Percentiles rank a stretch among this genome's conserved stretches.
Conservation (phyloP, 345 rosid genomes). For the Eucalyptus sp. region DNA sequence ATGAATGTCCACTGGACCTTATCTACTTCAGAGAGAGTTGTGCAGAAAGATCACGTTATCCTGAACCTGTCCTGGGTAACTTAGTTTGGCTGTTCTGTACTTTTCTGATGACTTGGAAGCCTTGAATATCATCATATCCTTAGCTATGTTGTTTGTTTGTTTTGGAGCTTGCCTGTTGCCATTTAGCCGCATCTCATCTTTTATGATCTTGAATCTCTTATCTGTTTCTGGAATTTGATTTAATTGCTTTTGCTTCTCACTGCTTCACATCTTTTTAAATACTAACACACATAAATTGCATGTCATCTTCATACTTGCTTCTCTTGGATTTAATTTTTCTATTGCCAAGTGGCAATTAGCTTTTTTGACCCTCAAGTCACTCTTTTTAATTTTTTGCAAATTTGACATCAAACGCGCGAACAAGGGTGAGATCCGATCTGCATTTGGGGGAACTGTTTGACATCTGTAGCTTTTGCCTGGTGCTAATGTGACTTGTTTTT, state of each 20-base stretch:
- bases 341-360: not conserved
- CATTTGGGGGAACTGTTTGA: not conserved
- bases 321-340: not conserved
- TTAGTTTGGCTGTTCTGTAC: not conserved
- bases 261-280: not conserved
- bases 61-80: not conserved
- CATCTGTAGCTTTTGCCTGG: not conserved
- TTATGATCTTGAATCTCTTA: not conserved
- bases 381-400: not conserved
- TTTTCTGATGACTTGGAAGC: not conserved
- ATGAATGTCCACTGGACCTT: not conserved
- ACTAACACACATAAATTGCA: not conserved
- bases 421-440: not conserved
- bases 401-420: not conserved
- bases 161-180: not conserved
- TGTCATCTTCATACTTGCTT: not conserved
- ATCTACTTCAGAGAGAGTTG: not conserved
- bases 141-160: not conserved
- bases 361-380: not conserved
- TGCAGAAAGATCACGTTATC: not conserved
- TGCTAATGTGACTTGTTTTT: not conserved
- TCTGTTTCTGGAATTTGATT: not conserved
- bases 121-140: not conserved
- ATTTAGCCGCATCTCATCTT: not conserved
- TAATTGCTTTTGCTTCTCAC: not conserved